phyloP scores from a whole-genome alignment of 1,139 yeast genomes.

The Zygosaccharomyces pseudobailii region DNA sequence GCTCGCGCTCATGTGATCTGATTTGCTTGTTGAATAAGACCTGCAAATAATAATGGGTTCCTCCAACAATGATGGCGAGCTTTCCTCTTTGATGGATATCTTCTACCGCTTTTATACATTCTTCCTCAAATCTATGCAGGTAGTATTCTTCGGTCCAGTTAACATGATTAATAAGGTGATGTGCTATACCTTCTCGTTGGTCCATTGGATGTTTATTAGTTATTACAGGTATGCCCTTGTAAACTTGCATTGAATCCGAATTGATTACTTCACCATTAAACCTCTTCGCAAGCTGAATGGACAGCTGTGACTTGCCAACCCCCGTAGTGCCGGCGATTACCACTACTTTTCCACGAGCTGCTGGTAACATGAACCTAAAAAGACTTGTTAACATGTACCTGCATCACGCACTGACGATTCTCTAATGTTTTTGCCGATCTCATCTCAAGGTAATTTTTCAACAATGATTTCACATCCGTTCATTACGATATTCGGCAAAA shows the following conservation, averaged over 20 bases:
- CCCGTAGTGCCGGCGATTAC: conserved; percentile 95
- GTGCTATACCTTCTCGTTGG: conserved; percentile 70
- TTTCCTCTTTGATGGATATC: conserved; percentile 68
- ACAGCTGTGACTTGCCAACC: conserved; percentile 87
- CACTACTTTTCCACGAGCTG: conserved; percentile 38
- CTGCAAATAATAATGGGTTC: conserved; percentile 90
- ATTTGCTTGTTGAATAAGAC: conserved; percentile 50
- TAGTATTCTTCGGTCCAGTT: conserved; percentile 77
- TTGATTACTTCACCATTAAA: conserved; percentile 87
- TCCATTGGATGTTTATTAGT: conserved; percentile 86
- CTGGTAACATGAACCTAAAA: conserved; percentile 3
- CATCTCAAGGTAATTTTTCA: neutral
- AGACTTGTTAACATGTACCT: conserved; percentile 6
- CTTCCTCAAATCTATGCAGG: conserved; percentile 74
- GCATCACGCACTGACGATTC: neutral
- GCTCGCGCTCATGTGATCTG: conserved; percentile 20
- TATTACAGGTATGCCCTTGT: conserved; percentile 63
- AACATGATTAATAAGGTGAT: conserved; percentile 84
- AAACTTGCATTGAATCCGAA: conserved; percentile 97
- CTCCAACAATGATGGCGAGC: conserved; percentile 87
- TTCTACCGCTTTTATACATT: conserved; percentile 52
- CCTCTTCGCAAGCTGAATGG: conserved; percentile 70
- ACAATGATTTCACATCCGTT: neutral
- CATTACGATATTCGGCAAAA: neutral
- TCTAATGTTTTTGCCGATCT: neutral